Percentiles rank a stretch among this genome's conserved stretches.
phyloP scores from a whole-genome alignment of 1,139 yeast species.

The Yamadazyma membranifaciens region DNA sequence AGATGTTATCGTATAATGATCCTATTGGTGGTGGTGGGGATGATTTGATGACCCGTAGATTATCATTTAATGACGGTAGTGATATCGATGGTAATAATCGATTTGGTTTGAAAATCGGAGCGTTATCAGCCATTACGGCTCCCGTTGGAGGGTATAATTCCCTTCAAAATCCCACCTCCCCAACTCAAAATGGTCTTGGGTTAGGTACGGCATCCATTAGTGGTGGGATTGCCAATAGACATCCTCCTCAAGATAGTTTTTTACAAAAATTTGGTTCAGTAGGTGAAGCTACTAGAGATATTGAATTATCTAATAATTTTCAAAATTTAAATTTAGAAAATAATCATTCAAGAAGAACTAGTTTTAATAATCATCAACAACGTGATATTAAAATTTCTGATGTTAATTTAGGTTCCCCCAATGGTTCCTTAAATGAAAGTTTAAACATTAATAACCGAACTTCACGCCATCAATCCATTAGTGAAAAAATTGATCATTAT shows the following conservation, averaged over 20 bases:
- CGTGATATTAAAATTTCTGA: conserved; percentile 13
- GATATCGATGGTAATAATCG: conserved; percentile 39
- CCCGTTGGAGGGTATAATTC: conserved; percentile 27
- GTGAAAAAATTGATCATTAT: conserved; percentile 64
- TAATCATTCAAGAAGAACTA: conserved; percentile 44
- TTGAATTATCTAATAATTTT: conserved; percentile 46
- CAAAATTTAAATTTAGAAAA: conserved; percentile 30
- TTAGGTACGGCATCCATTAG: conserved; percentile 64
- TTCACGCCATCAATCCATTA: conserved; percentile 57
- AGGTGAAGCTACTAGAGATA: conserved; percentile 77
- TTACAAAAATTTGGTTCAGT: conserved; percentile 69
- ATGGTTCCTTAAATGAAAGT: conserved; percentile 52
- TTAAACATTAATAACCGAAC: conserved; percentile 44
- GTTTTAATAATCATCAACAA: conserved; percentile 33
- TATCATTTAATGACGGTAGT: conserved; percentile 45
- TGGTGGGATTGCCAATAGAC: conserved; percentile 54
- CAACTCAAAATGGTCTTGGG: conserved; percentile 22
- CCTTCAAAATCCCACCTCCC: conserved; percentile 8
- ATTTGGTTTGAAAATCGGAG: conserved; percentile 48
- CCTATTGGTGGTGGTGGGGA: conserved; percentile 11
- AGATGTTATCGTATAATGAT: conserved; percentile 16
- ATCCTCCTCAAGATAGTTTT: conserved; percentile 50
- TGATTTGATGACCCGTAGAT: conserved; percentile 21
- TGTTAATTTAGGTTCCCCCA: conserved; percentile 29
- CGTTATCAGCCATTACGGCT: conserved; percentile 47